Percentiles rank a stretch among this genome's conserved stretches.
Conservation (phyloP, 2,329 filamentous ascomycete genomes). For the Cladosporium colombiae region DNA sequence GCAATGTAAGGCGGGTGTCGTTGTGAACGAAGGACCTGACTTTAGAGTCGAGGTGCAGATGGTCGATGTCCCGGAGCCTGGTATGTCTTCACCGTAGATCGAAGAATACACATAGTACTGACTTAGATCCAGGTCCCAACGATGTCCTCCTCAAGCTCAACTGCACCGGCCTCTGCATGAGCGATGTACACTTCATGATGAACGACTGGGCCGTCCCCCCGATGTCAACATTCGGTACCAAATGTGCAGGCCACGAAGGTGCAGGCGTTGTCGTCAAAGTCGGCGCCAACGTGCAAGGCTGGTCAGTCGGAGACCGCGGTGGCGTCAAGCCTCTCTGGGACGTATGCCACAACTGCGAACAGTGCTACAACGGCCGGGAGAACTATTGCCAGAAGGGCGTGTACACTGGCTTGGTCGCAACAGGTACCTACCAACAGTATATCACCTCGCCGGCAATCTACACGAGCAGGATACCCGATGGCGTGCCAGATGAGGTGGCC, state of each 20-base stretch:
- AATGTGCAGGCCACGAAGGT: constrained; percentile 50
- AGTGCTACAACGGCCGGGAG: constrained; percentile 55
- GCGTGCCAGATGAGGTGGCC: constrained; percentile 56
- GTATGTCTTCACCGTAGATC: constrained; percentile 31
- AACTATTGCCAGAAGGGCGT: constrained; percentile 53
- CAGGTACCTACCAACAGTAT: constrained; percentile 61
- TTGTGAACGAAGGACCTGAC: constrained; percentile 52
- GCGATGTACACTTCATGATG: constrained; percentile 59
- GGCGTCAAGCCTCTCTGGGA: constrained; percentile 56
- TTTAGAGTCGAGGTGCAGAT: constrained; percentile 51
- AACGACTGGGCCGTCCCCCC: constrained; percentile 53
- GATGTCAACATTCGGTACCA: constrained; percentile 45
- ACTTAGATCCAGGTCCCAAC: constrained; percentile 46
- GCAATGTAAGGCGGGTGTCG: constrained; percentile 53
- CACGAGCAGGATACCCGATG: constrained; percentile 57
- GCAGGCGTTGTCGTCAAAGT: constrained; percentile 58
- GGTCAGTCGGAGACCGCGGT: constrained; percentile 56
- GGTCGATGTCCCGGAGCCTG: constrained; percentile 52
- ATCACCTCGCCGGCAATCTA: constrained; percentile 57
- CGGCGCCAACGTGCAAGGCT: constrained; percentile 54
- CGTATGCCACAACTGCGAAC: constrained; percentile 52
- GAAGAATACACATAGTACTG: neutral
- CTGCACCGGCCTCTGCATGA: constrained; percentile 59
- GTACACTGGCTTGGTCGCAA: constrained; percentile 48
- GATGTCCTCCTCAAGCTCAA: constrained; percentile 61